Percentiles rank a stretch among this genome's conserved stretches.
These are phyloP conservation scores for Parietichytrium sp. DNA, from an alignment of 108 stramenopile genomes.

Conservation along the genomic window DNA sequence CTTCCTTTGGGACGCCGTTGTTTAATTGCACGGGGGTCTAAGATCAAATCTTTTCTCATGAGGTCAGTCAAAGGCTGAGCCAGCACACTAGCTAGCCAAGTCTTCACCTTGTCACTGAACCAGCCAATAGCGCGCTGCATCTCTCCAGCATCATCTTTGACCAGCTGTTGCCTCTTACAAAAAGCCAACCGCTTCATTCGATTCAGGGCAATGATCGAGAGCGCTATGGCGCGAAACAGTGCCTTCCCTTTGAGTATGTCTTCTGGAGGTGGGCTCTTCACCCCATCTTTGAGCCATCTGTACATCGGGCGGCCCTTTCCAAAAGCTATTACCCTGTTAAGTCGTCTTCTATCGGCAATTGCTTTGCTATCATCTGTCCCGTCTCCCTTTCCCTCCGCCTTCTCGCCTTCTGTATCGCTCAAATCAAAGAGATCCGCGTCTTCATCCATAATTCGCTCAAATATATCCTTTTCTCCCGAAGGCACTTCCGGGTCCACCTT, in stretches of 20 bases:
- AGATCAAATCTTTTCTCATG: background rate
- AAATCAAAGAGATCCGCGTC: background rate
- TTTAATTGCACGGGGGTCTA: background rate
- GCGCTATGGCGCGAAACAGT: background rate
- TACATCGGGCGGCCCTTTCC: constrained; percentile 14
- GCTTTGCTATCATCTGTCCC: background rate
- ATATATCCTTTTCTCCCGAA: background rate
- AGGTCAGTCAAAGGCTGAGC: background rate
- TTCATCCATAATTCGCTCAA: background rate
- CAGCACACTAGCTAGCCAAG: constrained; percentile 6
- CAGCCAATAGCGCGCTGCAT: background rate
- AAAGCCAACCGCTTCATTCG: background rate
- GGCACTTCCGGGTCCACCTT: background rate
- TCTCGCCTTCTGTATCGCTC: constrained; percentile 9
- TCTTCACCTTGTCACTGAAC: background rate
- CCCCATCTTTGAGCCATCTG: constrained; percentile 22
- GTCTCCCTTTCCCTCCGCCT: background rate
- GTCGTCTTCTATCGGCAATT: background rate
- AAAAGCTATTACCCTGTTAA: background rate
- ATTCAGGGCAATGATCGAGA: background rate
- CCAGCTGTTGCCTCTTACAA: background rate
- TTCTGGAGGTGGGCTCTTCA: background rate
- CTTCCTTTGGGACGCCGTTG: background rate
- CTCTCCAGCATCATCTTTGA: background rate
- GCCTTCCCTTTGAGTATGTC: background rate